Evolutionary conservation across 2,329 filamentous ascomycete species (phyloP).

Genomic region (Hymenoscyphus repandus): DNA sequence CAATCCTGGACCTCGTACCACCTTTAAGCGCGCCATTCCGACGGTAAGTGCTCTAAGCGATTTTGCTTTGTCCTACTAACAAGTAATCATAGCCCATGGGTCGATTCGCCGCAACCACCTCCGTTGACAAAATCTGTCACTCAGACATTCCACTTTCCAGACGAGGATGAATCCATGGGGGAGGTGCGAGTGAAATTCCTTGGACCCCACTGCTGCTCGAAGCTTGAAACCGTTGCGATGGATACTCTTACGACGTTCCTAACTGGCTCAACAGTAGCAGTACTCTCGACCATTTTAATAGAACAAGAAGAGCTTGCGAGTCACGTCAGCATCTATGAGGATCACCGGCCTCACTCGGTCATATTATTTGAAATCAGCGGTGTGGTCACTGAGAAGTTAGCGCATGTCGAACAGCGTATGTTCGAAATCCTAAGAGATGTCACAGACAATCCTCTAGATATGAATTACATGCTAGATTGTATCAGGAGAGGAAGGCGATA

Average conservation of each 20-base stretch:
- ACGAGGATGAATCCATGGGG: constrained; percentile 91
- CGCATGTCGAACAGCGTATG: constrained; percentile 77
- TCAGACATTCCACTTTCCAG: constrained; percentile 83
- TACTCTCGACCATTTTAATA: constrained; percentile 87
- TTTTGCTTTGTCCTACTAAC: constrained; percentile 7
- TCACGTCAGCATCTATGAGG: constrained; percentile 73
- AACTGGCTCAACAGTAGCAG: constrained; percentile 85
- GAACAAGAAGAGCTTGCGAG: constrained; percentile 91
- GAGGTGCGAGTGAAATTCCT: constrained; percentile 84
- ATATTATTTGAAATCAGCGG: constrained; percentile 83
- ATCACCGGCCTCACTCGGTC: constrained; percentile 73
- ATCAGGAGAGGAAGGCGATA: constrained; percentile 76
- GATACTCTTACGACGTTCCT: constrained; percentile 81
- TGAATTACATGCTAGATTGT: constrained; percentile 86
- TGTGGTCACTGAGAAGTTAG: constrained; percentile 81
- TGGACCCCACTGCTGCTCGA: constrained; percentile 74
- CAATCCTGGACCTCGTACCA: constrained; percentile 78
- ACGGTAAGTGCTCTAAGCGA: constrained; percentile 27
- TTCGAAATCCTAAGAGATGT: constrained; percentile 80
- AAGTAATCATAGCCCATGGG: constrained; percentile 62
- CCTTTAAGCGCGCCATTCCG: constrained; percentile 69
- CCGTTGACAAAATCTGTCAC: constrained; percentile 66
- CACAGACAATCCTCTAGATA: constrained; percentile 73
- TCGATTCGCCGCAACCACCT: constrained; percentile 77
- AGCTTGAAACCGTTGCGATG: constrained; percentile 63